Evolutionary conservation across 345 rosid genomes (phyloP), one percentile per base, ranked within the genome.

Genomic region (Eucalyptus globulus): DNA sequence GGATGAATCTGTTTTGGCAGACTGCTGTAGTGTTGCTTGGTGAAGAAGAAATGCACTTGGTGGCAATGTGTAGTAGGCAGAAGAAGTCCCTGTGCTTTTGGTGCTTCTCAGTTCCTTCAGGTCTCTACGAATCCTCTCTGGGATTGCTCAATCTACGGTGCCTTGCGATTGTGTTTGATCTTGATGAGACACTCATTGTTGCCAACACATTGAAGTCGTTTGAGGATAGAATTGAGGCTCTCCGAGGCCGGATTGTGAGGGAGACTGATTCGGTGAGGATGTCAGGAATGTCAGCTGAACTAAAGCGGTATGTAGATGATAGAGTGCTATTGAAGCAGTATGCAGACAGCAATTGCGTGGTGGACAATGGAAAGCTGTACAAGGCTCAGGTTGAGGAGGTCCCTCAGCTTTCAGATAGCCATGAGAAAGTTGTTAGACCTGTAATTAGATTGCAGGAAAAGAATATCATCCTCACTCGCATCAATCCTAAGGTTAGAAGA

Each of bases 181-280:
- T 98, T 37, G 99, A 98, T 19, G 99, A 97, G 91, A 98, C 99
- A 2, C 93, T 96, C 49, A 96, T 98, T 86, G 99, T 98, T 89
- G 99, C 99, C 19, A 97, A 97, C 90, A 97, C 99, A 1, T 94
- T 97, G 99, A 96, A 93, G 94, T 97, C 98, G 6, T 98, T 97
- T 76, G 99, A 96, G 94, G 99, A 95, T 87, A 92, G 97, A 76
- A 95, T 96, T 76, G 99, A 98, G 67, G 92, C 93, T 89, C 95
- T 98, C 76, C 95, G 91, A 91, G 91, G 87, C 86, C 94, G 99
- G 99, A 91, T 98, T 90, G 92, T 92, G 3, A 95, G 98, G 4
- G 99, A 97, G 95, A 87, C 56, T 47, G 99, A 97, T 92, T 93
- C 94, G 5, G 87, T 93, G 58, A 92, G 99, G 94, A 86, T 89